Percentiles rank a stretch among this genome's conserved stretches.
Evolutionary conservation across 208 protist genomes (phyloP).

Genomic region (Leishmania gerbilli): DNA sequence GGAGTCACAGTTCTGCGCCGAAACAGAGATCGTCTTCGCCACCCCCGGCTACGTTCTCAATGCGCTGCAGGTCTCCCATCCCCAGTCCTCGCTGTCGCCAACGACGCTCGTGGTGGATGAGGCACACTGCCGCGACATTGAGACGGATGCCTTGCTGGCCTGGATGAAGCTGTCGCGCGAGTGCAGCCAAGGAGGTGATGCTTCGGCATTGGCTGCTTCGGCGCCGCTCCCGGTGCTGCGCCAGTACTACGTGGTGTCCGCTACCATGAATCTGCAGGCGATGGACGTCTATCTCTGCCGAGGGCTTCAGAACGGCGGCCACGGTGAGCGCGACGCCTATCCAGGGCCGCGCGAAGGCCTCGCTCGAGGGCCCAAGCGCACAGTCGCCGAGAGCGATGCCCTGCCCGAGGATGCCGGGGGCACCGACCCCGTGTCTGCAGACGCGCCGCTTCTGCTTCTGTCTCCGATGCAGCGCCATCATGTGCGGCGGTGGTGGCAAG

Average conservation of each 20-base stretch:
- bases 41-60: constrained; percentile 76
- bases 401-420: not conserved
- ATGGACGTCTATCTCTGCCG: constrained; percentile 52
- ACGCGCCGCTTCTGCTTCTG: constrained; percentile 14
- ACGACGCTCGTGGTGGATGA: constrained; percentile 83
- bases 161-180: constrained; percentile 41
- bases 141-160: constrained; percentile 71
- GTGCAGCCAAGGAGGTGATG: not conserved
- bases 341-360: not conserved
- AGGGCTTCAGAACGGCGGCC: not conserved
- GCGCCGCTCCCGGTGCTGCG: constrained; percentile 19
- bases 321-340: not conserved
- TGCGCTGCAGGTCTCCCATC: constrained; percentile 26
- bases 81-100: constrained; percentile 30
- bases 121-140: constrained; percentile 71
- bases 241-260: constrained; percentile 79
- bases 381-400: not conserved
- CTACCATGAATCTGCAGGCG: constrained; percentile 50
- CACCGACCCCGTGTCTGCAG: not conserved
- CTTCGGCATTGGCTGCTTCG: not conserved
- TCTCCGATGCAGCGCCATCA: constrained; percentile 17
- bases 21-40: constrained; percentile 79
- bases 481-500: constrained; percentile 26
- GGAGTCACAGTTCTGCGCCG: constrained; percentile 39
- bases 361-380: not conserved